Evolutionary conservation across 441 rosid species (phyloP).

Genomic region (Capsella rubella): DNA sequence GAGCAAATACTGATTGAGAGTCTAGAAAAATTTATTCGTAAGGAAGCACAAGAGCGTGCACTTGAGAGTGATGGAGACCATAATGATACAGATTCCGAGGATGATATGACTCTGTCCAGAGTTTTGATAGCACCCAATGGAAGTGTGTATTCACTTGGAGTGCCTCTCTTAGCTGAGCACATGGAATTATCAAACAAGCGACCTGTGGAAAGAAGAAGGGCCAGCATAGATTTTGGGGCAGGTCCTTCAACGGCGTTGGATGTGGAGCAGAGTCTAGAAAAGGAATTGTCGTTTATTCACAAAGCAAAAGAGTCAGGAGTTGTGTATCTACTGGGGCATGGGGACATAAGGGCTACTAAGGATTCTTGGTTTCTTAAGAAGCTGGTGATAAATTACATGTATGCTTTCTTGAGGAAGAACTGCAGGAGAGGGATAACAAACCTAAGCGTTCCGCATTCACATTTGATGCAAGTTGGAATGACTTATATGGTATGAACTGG

Average conservation of each 20-base stretch:
- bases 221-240: constrained; percentile 57
- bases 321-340: constrained; percentile 98
- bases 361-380: constrained; percentile 98
- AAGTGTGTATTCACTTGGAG: constrained; percentile 83
- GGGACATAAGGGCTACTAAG: constrained; percentile 93
- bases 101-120: constrained; percentile 61
- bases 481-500: constrained; percentile 91
- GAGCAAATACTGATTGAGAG: constrained; percentile 98
- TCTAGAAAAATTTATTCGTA: constrained; percentile 92
- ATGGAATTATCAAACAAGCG: constrained; percentile 40
- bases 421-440: constrained; percentile 92
- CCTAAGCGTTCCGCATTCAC: constrained; percentile 91
- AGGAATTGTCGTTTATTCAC: constrained; percentile 89
- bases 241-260: constrained; percentile 55
- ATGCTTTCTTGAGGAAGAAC: constrained; percentile 95
- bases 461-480: constrained; percentile 99
- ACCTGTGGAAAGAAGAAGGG: constrained; percentile 45
- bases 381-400: constrained; percentile 88
- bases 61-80: constrained; percentile 91
- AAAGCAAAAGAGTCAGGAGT: constrained; percentile 97
- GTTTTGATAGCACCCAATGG: constrained; percentile 90
- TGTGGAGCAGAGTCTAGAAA: constrained; percentile 84
- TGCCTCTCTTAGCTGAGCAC: constrained; percentile 82
- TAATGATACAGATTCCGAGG: constrained; percentile 70
- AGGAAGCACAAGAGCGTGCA: constrained; percentile 91